Evolutionary conservation across 768 basidiomycete genomes (phyloP).

Genomic region (Podaxis pistillaris): DNA sequence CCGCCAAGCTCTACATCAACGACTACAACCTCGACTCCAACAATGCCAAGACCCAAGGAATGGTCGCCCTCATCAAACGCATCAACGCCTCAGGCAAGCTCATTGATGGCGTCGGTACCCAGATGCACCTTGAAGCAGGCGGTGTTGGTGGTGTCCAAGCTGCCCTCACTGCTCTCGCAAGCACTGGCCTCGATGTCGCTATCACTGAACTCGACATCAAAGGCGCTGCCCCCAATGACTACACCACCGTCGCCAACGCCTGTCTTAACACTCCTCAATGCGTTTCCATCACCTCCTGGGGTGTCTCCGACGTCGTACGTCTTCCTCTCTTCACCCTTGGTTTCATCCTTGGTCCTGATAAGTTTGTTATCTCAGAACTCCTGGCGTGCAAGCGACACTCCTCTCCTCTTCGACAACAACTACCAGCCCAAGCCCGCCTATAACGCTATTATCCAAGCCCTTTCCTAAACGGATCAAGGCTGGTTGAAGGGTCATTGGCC

Average conservation of each 20-base stretch:
- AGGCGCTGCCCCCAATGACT: slow-evolving; percentile 38
- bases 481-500: no score
- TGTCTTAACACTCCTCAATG: slow-evolving; percentile 41
- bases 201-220: slow-evolving; percentile 48
- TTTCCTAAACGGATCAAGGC: not conserved
- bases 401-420: slow-evolving; percentile 45
- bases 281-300: slow-evolving; percentile 50
- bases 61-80: slow-evolving; percentile 41
- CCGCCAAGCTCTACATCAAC: slow-evolving; percentile 39
- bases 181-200: slow-evolving; percentile 42
- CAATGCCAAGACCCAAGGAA: slow-evolving; percentile 41
- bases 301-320: slow-evolving; percentile 42
- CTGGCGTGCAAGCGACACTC: slow-evolving; percentile 40
- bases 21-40: slow-evolving; percentile 51
- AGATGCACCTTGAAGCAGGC: slow-evolving; percentile 40
- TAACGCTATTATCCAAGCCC: slow-evolving; percentile 25
- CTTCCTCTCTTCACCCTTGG: not conserved
- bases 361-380: slow-evolving; percentile 32
- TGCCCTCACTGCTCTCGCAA: slow-evolving; percentile 41
- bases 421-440: slow-evolving; percentile 45
- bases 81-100: slow-evolving; percentile 34
- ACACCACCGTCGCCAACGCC: slow-evolving; percentile 41
- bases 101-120: slow-evolving; percentile 51
- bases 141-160: slow-evolving; percentile 39
- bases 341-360: not conserved